Conservation (phyloP, 805 yeast genomes). For the Cyberlindnera amylophila region DNA sequence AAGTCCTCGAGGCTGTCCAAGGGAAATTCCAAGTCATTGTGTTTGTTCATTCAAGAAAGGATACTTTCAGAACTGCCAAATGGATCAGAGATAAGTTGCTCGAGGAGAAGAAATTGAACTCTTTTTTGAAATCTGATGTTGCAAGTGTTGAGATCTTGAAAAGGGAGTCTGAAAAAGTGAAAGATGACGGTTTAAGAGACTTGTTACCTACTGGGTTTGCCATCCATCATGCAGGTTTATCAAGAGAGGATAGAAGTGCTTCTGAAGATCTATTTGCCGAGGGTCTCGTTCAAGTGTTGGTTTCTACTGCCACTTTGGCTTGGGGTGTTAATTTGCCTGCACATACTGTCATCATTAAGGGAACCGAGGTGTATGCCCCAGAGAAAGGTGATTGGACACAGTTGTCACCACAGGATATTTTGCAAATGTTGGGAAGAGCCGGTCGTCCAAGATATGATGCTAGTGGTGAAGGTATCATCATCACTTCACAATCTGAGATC, state of each 20-base stretch:
- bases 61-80: conserved; percentile 79
- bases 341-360: conserved; percentile 88
- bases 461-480: conserved; percentile 90
- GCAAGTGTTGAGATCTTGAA: conserved; percentile 55
- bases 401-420: conserved; percentile 88
- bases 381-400: conserved; percentile 86
- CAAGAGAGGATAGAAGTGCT: conserved; percentile 64
- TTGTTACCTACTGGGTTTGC: conserved; percentile 74
- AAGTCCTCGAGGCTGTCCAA: conserved; percentile 54
- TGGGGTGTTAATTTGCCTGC: conserved; percentile 98
- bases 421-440: conserved; percentile 98
- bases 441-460: conserved; percentile 94
- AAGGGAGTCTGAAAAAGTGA: conserved; percentile 56
- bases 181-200: conserved; percentile 51
- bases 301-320: conserved; percentile 90
- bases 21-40: conserved; percentile 78
- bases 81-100: conserved; percentile 60
- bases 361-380: conserved; percentile 92
- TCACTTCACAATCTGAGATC: conserved; percentile 80
- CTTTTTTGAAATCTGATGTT: conserved; percentile 44
- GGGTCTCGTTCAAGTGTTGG: conserved; percentile 77
- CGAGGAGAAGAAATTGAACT: conserved; percentile 48
- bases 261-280: conserved; percentile 87
- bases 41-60: conserved; percentile 92
- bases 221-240: conserved; percentile 88